phyloP scores from a whole-genome alignment of 202 grass and related monocot genomes.

The Alloteropsis angusta region DNA sequence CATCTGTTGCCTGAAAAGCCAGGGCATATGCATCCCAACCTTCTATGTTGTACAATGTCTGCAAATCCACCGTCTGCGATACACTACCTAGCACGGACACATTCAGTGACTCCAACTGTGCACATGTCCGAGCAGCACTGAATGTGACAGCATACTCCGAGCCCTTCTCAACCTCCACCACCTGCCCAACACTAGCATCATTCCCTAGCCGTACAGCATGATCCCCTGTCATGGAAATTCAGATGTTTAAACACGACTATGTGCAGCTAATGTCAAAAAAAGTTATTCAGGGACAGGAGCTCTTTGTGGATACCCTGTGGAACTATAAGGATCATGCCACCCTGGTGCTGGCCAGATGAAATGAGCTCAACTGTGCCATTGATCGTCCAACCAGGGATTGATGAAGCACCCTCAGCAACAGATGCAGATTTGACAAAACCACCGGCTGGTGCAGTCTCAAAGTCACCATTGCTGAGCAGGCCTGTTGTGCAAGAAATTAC shows the following conservation, averaged over 20 bases:
- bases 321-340: slow-evolving; percentile 97
- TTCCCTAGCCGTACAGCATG: slow-evolving; percentile 82
- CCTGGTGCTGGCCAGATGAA: slow-evolving; percentile 80
- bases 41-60: slow-evolving; percentile 95
- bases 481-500: slow-evolving; percentile 40
- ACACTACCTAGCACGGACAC: slow-evolving; percentile 49
- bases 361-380: slow-evolving; percentile 91
- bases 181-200: slow-evolving; percentile 69
- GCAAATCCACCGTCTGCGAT: slow-evolving; percentile 70
- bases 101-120: slow-evolving; percentile 87
- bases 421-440: slow-evolving; percentile 59
- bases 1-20: slow-evolving; percentile 71
- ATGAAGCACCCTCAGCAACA: slow-evolving; percentile 54
- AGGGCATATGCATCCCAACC: slow-evolving; percentile 90
- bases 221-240: slow-evolving; percentile 42
- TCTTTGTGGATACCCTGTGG: slow-evolving; percentile 56
- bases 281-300: not conserved
- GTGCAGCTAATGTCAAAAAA: not conserved
- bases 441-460: slow-evolving; percentile 58
- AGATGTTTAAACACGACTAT: not conserved
- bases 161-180: slow-evolving; percentile 74
- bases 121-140: slow-evolving; percentile 88
- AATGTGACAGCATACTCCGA: slow-evolving; percentile 79
- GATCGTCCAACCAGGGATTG: slow-evolving; percentile 72
- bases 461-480: slow-evolving; percentile 81